A percentile compares a stretch with the other conserved stretches of the same genome.
Evolutionary conservation across 345 rosid genomes (phyloP).

Genomic region (Eucalyptus viminalis): DNA sequence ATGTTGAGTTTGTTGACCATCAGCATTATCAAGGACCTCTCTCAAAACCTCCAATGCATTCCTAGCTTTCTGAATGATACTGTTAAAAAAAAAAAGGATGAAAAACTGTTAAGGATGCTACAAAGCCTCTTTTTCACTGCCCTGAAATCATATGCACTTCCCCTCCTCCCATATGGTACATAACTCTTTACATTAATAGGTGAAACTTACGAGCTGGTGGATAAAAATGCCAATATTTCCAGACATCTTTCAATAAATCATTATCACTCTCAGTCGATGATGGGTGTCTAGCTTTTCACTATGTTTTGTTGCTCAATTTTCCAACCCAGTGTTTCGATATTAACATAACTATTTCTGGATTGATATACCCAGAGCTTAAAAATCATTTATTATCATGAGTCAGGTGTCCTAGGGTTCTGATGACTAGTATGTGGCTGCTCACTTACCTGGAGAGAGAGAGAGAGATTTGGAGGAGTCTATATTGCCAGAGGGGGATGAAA

Average conservation of each 20-base stretch:
- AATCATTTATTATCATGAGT: not conserved
- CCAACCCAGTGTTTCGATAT: not conserved
- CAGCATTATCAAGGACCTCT: conserved; percentile 88
- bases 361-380: not conserved
- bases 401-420: not conserved
- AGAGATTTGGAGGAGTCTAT: not conserved
- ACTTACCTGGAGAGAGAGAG: not conserved
- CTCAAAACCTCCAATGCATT: conserved; percentile 75
- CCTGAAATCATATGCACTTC: not conserved
- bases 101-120: not conserved
- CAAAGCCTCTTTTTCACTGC: not conserved
- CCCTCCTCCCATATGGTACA: not conserved
- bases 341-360: not conserved
- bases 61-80: conserved; percentile 85
- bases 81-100: not conserved
- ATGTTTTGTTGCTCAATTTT: not conserved
- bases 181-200: not conserved
- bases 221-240: not conserved
- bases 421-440: not conserved
- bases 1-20: conserved; percentile 32
- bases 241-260: not conserved
- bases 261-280: not conserved
- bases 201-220: not conserved
- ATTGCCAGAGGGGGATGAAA: not conserved
- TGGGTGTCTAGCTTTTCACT: not conserved